Evolutionary conservation across 148 eudicot species (phyloP), one percentile per base, ranked within the genome.

Genomic region (Camellia sinensis): DNA sequence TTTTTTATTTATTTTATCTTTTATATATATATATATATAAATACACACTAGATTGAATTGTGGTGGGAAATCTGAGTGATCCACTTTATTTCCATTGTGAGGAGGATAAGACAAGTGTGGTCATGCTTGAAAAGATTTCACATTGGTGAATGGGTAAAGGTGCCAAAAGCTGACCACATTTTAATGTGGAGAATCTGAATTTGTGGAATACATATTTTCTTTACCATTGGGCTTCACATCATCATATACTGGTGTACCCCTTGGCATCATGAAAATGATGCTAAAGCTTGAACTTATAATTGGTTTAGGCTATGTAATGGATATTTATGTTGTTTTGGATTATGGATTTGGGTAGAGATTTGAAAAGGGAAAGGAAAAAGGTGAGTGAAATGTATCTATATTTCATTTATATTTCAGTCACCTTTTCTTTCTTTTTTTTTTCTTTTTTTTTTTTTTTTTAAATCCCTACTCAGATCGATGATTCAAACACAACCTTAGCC

Each of bases 181-280:
- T 54, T 54, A 54, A 54, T 54, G 13, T 54, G 59, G 72, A n/a
- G 74, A 48, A 71, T 50, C 74, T 71, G 56, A 21, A 19, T 71
- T 19, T 22, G 15, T 71, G 59, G n/a, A 7, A 44, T 2, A 2
- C 57, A 13, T 6, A 21, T 50, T 19, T 70, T 45, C 54, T 45
- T n/a, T 61, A n/a, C 3, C 8, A 50, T 1, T 9, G 59, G 74
- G 59, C 41, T 71, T 48, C 18, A 71, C 40, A 1, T 70, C 40
- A 1, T 70, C 3, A 69, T 15, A 69, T 18, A 69, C 11, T 37
- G 45, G 41, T 17, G 68, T 65, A 66, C 45, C 70, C 17, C 70
- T 66, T 29, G 44, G 46, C 44, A 66, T 43, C 21, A 3, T 41
- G 29, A 61, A 8, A 45, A 44, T 45, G 53, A 71, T 71, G 14